These are phyloP conservation scores for Beta corolliflora DNA, from an alignment of 179 eudicot genomes.

Conservation along the genomic window DNA sequence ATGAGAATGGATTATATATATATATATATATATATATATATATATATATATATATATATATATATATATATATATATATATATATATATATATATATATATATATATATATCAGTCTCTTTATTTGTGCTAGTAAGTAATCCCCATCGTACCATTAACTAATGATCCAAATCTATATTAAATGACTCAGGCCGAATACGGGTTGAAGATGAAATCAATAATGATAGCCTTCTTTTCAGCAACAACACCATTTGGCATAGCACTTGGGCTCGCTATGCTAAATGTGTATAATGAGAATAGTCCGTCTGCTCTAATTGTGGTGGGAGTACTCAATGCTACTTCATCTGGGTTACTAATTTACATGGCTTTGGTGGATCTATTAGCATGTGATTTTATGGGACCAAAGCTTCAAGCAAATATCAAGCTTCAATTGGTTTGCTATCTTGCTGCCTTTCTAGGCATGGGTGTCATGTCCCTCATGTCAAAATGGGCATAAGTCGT, in stretches of 20 bases:
- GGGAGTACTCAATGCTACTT: slow-evolving; percentile 43
- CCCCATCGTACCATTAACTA: too few relatives aligned
- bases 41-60: too few relatives aligned
- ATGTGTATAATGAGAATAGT: slow-evolving; percentile 43
- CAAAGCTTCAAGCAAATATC: slow-evolving; percentile 43
- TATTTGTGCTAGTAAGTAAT: too few relatives aligned
- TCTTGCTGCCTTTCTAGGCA: slow-evolving; percentile 39
- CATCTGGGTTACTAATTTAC: slow-evolving; percentile 45
- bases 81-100: too few relatives aligned
- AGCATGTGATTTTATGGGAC: slow-evolving; percentile 46
- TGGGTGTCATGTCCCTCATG: slow-evolving; percentile 51
- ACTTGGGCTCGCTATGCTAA: slow-evolving; percentile 35
- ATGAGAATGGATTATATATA: too few relatives aligned
- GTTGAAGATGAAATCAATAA: slow-evolving; percentile 35
- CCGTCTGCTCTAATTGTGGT: slow-evolving; percentile 45
- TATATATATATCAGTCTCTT: too few relatives aligned
- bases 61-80: too few relatives aligned
- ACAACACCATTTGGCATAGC: slow-evolving; percentile 50
- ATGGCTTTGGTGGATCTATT: slow-evolving; percentile 53
- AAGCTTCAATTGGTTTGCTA: slow-evolving; percentile 42
- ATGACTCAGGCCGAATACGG: slow-evolving; percentile 43
- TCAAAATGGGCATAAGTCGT: slow-evolving; percentile 46
- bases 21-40: too few relatives aligned
- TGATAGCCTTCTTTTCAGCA: slow-evolving; percentile 39
- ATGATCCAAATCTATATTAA: background rate